Percentiles rank a stretch among this genome's conserved stretches.
These are phyloP conservation scores for Venturia carpophila DNA, from an alignment of 2,329 filamentous ascomycete genomes.

Conservation along the genomic window DNA sequence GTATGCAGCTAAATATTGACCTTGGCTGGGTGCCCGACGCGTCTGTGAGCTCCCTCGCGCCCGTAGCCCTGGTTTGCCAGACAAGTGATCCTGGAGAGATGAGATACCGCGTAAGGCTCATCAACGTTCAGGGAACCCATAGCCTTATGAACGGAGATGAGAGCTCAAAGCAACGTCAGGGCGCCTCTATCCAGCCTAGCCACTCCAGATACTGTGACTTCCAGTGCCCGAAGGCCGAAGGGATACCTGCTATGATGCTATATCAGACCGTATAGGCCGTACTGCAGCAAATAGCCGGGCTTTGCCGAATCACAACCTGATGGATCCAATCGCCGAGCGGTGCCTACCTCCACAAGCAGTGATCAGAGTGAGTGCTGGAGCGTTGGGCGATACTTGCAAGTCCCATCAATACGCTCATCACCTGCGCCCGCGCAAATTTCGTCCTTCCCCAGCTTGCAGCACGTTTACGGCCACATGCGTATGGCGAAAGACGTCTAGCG, in stretches of 20 bases:
- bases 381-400: not conserved
- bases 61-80: not conserved
- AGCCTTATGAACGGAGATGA: not conserved
- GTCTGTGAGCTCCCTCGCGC: slow-evolving; percentile 13
- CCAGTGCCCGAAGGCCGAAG: not conserved
- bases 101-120: slow-evolving; percentile 4
- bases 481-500: not conserved
- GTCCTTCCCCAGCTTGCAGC: not conserved
- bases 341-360: not conserved
- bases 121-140: not conserved
- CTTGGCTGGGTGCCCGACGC: slow-evolving; percentile 11
- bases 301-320: slow-evolving; percentile 12
- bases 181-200: not conserved
- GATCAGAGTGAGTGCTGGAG: not conserved
- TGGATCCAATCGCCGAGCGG: not conserved
- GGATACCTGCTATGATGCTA: not conserved
- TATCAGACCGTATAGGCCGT: not conserved
- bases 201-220: not conserved
- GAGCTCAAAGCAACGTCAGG: slow-evolving; percentile 5
- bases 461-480: slow-evolving; percentile 10
- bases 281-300: not conserved
- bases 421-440: not conserved
- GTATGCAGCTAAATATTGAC: slow-evolving; percentile 16
- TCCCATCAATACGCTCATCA: not conserved
- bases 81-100: slow-evolving; percentile 9